Evolutionary conservation across 768 basidiomycete genomes (phyloP).

Genomic region (Tulasnella sp.): DNA sequence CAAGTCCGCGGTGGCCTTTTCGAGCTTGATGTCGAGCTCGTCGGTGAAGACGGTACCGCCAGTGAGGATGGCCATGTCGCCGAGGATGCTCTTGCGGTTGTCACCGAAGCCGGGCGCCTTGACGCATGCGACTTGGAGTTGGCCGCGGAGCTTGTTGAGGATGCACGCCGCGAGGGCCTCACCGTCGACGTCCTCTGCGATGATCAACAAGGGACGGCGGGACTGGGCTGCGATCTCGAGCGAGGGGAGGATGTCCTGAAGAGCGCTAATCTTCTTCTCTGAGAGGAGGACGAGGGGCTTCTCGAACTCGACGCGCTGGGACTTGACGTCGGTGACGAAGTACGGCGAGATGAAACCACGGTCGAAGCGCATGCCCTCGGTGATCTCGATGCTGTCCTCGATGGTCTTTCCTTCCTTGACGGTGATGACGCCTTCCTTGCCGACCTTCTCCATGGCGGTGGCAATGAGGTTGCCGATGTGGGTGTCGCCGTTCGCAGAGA

Average conservation of each 20-base stretch:
- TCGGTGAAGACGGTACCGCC: constrained; percentile 97
- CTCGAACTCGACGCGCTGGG: constrained; percentile 92
- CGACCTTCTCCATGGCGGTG: constrained; percentile 98
- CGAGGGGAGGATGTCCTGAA: constrained; percentile 91
- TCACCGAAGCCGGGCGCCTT: constrained; percentile 99
- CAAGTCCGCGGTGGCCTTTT: constrained; percentile 75
- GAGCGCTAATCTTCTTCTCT: constrained; percentile 94
- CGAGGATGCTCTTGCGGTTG: constrained; percentile 97
- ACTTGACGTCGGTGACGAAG: constrained; percentile 97
- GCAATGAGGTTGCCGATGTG: constrained; percentile 94
- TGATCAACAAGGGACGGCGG: constrained; percentile 86
- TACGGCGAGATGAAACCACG: constrained; percentile 96
- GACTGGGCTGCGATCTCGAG: constrained; percentile 54
- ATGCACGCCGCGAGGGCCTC: constrained; percentile 97
- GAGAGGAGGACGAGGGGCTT: constrained; percentile 88
- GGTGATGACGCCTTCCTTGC: constrained; percentile 99
- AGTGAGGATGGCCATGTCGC: constrained; percentile 93
- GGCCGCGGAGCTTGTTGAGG: constrained; percentile 98
- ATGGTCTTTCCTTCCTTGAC: constrained; percentile 98
- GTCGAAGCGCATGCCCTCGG: constrained; percentile 99
- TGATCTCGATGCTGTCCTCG: constrained; percentile 98
- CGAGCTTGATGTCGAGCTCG: constrained; percentile 94
- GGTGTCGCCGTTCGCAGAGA: constrained; percentile 70
- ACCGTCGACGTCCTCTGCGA: constrained; percentile 96
- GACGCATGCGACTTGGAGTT: constrained; percentile 85